Conservation (phyloP, 2,329 filamentous ascomycete species). For the Ophiostoma ulmi region DNA sequence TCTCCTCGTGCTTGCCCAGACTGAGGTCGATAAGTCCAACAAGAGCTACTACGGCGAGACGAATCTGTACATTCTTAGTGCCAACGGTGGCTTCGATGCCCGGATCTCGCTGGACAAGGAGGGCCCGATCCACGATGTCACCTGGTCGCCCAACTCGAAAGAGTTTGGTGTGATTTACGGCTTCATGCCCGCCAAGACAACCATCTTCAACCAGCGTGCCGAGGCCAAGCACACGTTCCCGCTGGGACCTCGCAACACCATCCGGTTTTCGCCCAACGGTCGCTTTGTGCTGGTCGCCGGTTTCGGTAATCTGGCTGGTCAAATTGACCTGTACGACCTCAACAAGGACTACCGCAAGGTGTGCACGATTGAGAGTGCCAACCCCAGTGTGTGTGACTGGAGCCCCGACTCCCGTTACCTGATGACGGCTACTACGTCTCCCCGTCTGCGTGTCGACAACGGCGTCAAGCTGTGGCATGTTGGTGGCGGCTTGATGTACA, state of each 20-base stretch:
- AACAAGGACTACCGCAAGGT: slow-evolving; percentile 92
- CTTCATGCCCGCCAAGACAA: slow-evolving; percentile 98
- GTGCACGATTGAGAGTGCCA: slow-evolving; percentile 88
- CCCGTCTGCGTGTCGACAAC: slow-evolving; percentile 91
- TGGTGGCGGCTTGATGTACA: slow-evolving; percentile 83
- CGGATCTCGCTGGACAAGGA: slow-evolving; percentile 92
- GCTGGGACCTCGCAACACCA: slow-evolving; percentile 85
- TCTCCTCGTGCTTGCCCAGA: slow-evolving; percentile 91
- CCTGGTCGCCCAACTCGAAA: slow-evolving; percentile 97
- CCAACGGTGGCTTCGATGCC: slow-evolving; percentile 87
- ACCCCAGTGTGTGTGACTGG: slow-evolving; percentile 95
- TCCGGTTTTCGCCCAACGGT: slow-evolving; percentile 87
- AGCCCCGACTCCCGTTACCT: slow-evolving; percentile 93
- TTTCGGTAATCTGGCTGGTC: slow-evolving; percentile 93
- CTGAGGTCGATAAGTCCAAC: slow-evolving; percentile 94
- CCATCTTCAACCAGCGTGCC: slow-evolving; percentile 90
- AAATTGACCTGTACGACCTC: slow-evolving; percentile 96
- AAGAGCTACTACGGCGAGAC: slow-evolving; percentile 99
- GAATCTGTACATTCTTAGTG: slow-evolving; percentile 89
- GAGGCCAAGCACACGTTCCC: slow-evolving; percentile 79
- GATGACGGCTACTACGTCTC: slow-evolving; percentile 95
- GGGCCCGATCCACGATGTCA: slow-evolving; percentile 88
- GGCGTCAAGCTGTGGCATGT: slow-evolving; percentile 95
- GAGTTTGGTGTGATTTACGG: slow-evolving; percentile 98
- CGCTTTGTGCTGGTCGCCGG: slow-evolving; percentile 91